These are phyloP conservation scores for Neurospora hispaniola DNA, from an alignment of 495 filamentous ascomycete genomes.

Conservation along the genomic window DNA sequence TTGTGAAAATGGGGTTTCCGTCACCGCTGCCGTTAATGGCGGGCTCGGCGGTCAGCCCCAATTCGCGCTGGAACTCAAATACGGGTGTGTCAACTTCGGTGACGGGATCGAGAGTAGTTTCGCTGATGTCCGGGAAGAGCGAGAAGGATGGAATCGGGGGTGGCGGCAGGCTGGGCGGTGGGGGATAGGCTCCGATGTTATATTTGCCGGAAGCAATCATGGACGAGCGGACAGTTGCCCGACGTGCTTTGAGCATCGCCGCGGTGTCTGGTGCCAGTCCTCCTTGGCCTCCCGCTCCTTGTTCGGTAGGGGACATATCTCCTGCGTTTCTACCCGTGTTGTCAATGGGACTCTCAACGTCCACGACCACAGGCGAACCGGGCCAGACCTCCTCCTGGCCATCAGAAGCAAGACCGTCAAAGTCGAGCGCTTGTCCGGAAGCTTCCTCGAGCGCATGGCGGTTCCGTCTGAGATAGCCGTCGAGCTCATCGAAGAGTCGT, in stretches of 20 bases:
- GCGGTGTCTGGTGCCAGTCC: neutral
- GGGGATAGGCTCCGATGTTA: slow-evolving; percentile 2
- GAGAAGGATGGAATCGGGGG: slow-evolving; percentile 20
- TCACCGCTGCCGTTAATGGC: slow-evolving; percentile 1
- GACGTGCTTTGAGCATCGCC: neutral
- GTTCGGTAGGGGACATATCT: neutral
- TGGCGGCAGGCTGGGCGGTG: neutral
- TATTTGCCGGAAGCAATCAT: slow-evolving; percentile 2
- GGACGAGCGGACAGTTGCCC: slow-evolving; percentile 16
- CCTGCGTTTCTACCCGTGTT: neutral
- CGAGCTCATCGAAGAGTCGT: slow-evolving; percentile 10
- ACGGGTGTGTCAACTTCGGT: slow-evolving; percentile 18
- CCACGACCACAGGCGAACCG: neutral
- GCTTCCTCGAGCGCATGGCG: slow-evolving; percentile 8
- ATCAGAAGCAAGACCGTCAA: slow-evolving; percentile 5
- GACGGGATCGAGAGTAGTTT: slow-evolving; percentile 15
- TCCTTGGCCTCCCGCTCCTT: neutral
- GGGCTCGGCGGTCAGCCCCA: slow-evolving; percentile 8
- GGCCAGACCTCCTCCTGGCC: slow-evolving; percentile 5
- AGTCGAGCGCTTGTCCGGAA: slow-evolving; percentile 12
- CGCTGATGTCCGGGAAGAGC: slow-evolving; percentile 15
- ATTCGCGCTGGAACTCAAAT: slow-evolving; percentile 9
- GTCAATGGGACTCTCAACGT: neutral
- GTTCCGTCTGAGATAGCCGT: slow-evolving; percentile 13
- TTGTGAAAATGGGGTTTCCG: neutral